Conservation (phyloP, 805 yeast genomes). For the Metschnikowia lunata region DNA sequence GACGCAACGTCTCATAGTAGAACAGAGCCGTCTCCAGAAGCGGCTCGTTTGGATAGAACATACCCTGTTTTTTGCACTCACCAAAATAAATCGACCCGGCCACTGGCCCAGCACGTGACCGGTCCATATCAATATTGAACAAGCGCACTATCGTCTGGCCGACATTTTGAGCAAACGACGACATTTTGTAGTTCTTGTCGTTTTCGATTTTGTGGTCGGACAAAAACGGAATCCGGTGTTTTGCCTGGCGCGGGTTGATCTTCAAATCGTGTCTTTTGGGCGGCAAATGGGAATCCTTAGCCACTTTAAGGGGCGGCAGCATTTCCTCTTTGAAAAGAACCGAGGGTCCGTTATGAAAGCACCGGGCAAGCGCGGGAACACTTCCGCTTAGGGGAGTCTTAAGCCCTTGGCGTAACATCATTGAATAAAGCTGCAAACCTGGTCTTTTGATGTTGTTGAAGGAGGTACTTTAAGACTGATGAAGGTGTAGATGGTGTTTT, state of each 20-base stretch:
- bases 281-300: slow-evolving; percentile 39
- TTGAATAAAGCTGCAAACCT: too few relatives aligned
- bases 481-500: too few relatives aligned
- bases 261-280: slow-evolving; percentile 29
- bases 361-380: not conserved
- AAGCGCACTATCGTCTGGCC: slow-evolving; percentile 61
- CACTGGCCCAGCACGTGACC: slow-evolving; percentile 86
- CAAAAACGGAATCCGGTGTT: slow-evolving; percentile 34
- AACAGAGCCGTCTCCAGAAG: slow-evolving; percentile 70
- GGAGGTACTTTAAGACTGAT: too few relatives aligned
- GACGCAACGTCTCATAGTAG: slow-evolving; percentile 76
- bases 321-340: slow-evolving; percentile 22
- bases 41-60: slow-evolving; percentile 70
- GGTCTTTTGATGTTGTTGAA: too few relatives aligned
- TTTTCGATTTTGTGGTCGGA: slow-evolving; percentile 37
- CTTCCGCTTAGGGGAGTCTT: too few relatives aligned
- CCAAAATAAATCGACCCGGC: slow-evolving; percentile 88
- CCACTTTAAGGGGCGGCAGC: slow-evolving; percentile 32
- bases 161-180: slow-evolving; percentile 37
- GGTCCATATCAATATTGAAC: slow-evolving; percentile 85
- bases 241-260: slow-evolving; percentile 34
- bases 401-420: too few relatives aligned
- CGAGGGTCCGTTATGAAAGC: slow-evolving; percentile 12
- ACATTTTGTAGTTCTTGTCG: slow-evolving; percentile 34
- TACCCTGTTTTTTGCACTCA: slow-evolving; percentile 80